Percentiles rank a stretch among this genome's conserved stretches.
These are phyloP conservation scores for Tylopilus intermedius DNA, from an alignment of 768 basidiomycete species.

Conservation along the genomic window DNA sequence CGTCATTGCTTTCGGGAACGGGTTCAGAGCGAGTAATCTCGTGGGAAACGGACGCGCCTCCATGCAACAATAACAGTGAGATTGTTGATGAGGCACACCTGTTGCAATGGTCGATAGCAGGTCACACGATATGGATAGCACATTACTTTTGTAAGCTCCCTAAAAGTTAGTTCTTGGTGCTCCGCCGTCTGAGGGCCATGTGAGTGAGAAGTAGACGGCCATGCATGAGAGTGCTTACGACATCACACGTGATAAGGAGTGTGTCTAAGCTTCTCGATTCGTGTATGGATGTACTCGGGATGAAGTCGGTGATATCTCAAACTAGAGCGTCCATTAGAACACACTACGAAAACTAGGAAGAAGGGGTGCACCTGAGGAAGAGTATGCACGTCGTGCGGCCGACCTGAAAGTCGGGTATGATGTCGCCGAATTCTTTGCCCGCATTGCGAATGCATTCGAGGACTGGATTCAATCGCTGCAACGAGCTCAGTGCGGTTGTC, in stretches of 20 bases:
- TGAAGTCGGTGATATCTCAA: conserved; percentile 93
- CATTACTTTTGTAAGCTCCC: conserved; percentile 82
- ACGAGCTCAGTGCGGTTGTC: neutral
- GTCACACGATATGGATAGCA: conserved; percentile 7
- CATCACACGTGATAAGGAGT: conserved; percentile 85
- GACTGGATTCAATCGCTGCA: conserved; percentile 82
- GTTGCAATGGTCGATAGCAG: conserved; percentile 1
- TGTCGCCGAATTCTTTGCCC: conserved; percentile 91
- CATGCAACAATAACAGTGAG: conserved; percentile 91
- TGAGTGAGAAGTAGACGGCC: neutral
- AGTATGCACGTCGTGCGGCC: conserved; percentile 89
- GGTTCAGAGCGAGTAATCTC: conserved; percentile 2
- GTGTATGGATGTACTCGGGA: conserved; percentile 91
- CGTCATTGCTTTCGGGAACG: conserved; percentile 58
- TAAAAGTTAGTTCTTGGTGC: conserved; percentile 84
- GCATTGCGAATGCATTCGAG: conserved; percentile 83
- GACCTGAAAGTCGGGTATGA: conserved; percentile 91
- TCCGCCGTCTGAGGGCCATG: conserved; percentile 61
- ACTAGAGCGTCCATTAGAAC: conserved; percentile 37
- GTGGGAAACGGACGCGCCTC: conserved; percentile 49
- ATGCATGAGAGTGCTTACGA: conserved; percentile 51
- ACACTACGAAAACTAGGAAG: neutral
- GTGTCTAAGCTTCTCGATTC: conserved; percentile 81
- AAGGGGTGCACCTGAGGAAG: conserved; percentile 67
- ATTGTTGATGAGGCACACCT: conserved; percentile 88